Percentiles rank a stretch among this genome's conserved stretches.
Evolutionary conservation across 2,329 filamentous ascomycete genomes (phyloP).

Genomic region (Penicillium digitatum): DNA sequence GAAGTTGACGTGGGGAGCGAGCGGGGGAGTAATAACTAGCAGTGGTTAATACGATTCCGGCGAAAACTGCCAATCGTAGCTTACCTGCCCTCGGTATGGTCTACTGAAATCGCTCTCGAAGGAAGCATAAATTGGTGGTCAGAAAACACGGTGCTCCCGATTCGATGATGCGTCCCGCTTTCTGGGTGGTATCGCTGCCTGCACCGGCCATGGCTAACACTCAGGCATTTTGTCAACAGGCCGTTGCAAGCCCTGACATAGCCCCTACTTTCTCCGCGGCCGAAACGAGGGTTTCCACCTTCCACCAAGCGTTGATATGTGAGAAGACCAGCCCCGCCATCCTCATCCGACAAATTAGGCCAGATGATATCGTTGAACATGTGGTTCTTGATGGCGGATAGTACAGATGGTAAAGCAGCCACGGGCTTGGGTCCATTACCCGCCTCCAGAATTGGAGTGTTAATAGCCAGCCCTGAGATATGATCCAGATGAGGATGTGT

Average conservation of each 20-base stretch:
- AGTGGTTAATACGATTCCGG: neutral
- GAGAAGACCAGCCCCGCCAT: slow-evolving; percentile 86
- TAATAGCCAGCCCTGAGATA: slow-evolving; percentile 84
- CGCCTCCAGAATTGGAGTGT: slow-evolving; percentile 80
- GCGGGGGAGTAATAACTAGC: slow-evolving; percentile 32
- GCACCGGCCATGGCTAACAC: slow-evolving; percentile 85
- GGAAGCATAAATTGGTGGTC: slow-evolving; percentile 49
- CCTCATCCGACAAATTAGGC: slow-evolving; percentile 95
- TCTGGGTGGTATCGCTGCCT: slow-evolving; percentile 61
- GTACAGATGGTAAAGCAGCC: slow-evolving; percentile 81
- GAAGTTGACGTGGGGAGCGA: slow-evolving; percentile 25
- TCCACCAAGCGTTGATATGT: slow-evolving; percentile 86
- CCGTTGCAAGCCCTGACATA: slow-evolving; percentile 88
- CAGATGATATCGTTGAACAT: slow-evolving; percentile 98
- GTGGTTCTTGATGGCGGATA: slow-evolving; percentile 84
- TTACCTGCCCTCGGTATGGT: slow-evolving; percentile 33
- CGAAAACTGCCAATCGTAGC: neutral
- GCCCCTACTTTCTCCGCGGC: slow-evolving; percentile 72
- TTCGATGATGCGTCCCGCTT: slow-evolving; percentile 57
- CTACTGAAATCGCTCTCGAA: slow-evolving; percentile 33
- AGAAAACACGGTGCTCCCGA: slow-evolving; percentile 40
- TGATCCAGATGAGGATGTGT: slow-evolving; percentile 98
- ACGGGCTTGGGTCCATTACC: slow-evolving; percentile 75
- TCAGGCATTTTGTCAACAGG: slow-evolving; percentile 80
- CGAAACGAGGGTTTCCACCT: slow-evolving; percentile 79